phyloP scores from a whole-genome alignment of 2,329 filamentous ascomycete species.

The Ophiostoma sp. region DNA sequence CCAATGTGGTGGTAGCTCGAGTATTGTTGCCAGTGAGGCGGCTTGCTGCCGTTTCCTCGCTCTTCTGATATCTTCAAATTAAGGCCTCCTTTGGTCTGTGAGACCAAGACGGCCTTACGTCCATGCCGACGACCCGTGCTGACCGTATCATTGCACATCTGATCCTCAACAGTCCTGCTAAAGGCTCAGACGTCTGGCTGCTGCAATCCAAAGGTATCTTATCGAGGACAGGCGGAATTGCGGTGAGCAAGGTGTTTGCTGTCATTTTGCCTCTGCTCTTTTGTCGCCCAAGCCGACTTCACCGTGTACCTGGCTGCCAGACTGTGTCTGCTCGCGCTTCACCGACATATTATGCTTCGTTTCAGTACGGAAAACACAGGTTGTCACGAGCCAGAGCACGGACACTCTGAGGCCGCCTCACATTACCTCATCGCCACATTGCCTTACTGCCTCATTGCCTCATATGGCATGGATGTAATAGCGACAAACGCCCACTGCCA shows the following conservation, averaged over 20 bases:
- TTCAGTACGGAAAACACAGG: too few species aligned
- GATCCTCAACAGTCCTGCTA: background rate
- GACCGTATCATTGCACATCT: background rate
- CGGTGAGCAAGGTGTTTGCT: conserved; percentile 1
- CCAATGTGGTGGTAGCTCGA: too few species aligned
- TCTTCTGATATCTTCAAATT: too few species aligned
- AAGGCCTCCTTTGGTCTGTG: too few species aligned
- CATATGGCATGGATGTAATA: too few species aligned
- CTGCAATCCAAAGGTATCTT: too few species aligned
- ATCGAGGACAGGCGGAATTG: background rate
- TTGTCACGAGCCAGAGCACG: background rate
- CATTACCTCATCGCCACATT: background rate
- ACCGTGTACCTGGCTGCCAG: background rate
- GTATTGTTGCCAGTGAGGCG: too few species aligned
- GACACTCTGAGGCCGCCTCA: background rate
- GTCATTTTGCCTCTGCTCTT: background rate
- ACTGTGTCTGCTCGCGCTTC: background rate
- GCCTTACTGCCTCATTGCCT: too few species aligned
- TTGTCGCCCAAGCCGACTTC: background rate
- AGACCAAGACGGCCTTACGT: too few species aligned
- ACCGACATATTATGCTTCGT: background rate
- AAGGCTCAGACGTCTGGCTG: too few species aligned
- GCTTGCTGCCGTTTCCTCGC: too few species aligned
- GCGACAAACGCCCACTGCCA: background rate
- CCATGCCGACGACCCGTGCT: too few species aligned